phyloP scores from a whole-genome alignment of 2,329 filamentous ascomycete species.

The Endoconidiophora polonica region DNA sequence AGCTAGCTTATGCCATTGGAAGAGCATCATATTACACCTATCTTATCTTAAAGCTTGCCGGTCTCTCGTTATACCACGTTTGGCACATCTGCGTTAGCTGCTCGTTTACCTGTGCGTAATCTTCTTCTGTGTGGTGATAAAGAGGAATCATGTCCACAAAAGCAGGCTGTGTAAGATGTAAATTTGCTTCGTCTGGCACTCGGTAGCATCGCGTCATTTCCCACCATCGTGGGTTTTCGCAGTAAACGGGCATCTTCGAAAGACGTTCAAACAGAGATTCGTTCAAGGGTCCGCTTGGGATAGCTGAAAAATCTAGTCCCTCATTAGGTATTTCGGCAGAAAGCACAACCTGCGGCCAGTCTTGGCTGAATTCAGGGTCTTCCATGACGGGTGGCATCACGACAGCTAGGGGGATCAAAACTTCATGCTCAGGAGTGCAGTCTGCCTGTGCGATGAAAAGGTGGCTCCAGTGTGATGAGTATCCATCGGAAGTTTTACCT shows the following conservation, averaged over 20 bases:
- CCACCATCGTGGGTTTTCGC: neutral
- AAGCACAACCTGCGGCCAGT: constrained; percentile 1
- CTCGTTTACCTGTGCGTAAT: no score
- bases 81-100: no score
- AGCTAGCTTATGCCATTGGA: neutral
- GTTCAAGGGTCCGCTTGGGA: neutral
- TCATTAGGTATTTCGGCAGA: neutral
- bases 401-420: neutral
- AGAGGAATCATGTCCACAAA: no score
- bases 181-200: no score
- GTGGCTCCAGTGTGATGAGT: no score
- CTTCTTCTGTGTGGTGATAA: no score
- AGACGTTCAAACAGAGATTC: neutral
- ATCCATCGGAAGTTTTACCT: no score
- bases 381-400: neutral
- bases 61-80: no score
- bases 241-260: neutral
- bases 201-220: no score
- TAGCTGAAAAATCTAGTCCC: neutral
- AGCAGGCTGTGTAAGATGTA: no score
- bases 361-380: neutral
- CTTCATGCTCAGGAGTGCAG: neutral
- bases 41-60: no score
- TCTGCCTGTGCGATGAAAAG: no score
- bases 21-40: neutral